A percentile compares a stretch with the other conserved stretches of the same genome.
Conservation (phyloP, 1,139 yeast species). For the Nakaseomyces delphensis region DNA sequence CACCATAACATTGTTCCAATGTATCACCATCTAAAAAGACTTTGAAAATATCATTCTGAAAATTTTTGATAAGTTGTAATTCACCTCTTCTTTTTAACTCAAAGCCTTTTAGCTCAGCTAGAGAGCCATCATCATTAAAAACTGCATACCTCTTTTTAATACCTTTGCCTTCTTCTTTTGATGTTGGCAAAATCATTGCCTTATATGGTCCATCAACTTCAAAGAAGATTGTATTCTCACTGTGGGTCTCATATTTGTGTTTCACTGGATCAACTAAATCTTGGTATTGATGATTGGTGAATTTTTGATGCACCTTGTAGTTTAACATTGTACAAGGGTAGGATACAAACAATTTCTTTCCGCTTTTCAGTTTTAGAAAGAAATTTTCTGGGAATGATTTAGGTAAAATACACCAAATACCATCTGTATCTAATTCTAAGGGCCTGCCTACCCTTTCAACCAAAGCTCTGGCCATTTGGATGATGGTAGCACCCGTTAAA, state of each 20-base stretch:
- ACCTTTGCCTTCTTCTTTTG: conserved; percentile 96
- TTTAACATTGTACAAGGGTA: conserved; percentile 97
- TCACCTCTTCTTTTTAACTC: conserved; percentile 97
- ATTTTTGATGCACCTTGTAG: conserved; percentile 79
- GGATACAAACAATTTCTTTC: conserved; percentile 68
- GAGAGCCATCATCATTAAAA: conserved; percentile 84
- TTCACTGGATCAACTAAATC: conserved; percentile 62
- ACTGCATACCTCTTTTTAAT: conserved; percentile 95
- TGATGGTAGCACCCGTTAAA: conserved; percentile 93
- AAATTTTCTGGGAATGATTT: conserved; percentile 87
- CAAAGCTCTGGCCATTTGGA: conserved; percentile 88
- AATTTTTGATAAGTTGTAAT: conserved; percentile 82
- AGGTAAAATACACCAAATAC: conserved; percentile 98
- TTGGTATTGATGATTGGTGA: conserved; percentile 93
- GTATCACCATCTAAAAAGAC: conserved; percentile 79
- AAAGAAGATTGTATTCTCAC: conserved; percentile 92
- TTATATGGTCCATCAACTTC: conserved; percentile 98
- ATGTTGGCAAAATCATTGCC: conserved; percentile 95
- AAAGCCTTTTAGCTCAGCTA: conserved; percentile 95
- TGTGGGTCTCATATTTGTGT: conserved; percentile 62
- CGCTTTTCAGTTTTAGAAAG: conserved; percentile 60
- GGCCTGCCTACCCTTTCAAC: conserved; percentile 97
- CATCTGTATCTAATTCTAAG: conserved; percentile 94
- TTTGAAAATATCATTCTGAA: conserved; percentile 90
- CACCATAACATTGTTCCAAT: conserved; percentile 69